These are phyloP conservation scores for Venturia asperata DNA, from an alignment of 2,329 filamentous ascomycete species.

Conservation along the genomic window DNA sequence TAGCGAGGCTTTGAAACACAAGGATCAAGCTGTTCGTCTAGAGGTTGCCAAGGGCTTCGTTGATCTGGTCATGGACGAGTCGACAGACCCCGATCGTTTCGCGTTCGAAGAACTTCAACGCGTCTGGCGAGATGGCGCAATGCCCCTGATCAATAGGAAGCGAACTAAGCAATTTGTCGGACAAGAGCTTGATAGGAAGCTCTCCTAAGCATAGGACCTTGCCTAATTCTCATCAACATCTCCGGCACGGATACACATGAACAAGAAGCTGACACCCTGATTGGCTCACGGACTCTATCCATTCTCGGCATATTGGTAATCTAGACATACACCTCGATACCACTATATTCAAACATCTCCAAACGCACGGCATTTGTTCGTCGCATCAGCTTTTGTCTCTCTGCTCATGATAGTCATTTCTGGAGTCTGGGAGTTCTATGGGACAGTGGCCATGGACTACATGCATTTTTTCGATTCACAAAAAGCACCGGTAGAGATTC, in stretches of 20 bases:
- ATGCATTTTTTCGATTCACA: background rate
- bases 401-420: conserved; percentile 8
- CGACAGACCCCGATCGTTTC: conserved; percentile 33
- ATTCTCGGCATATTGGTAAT: background rate
- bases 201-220: conserved; percentile 32
- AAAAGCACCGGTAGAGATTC: conserved; percentile 3
- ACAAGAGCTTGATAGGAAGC: conserved; percentile 43
- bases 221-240: background rate
- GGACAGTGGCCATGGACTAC: background rate
- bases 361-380: background rate
- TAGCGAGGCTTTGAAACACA: conserved; percentile 47
- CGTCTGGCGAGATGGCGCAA: conserved; percentile 47
- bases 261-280: background rate
- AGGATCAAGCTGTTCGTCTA: conserved; percentile 42
- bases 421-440: conserved; percentile 5
- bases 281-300: background rate
- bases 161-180: conserved; percentile 48
- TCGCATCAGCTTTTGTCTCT: background rate
- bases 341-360: background rate
- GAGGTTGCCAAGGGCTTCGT: conserved; percentile 50
- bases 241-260: background rate
- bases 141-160: conserved; percentile 51
- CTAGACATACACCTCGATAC: background rate
- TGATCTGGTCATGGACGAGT: conserved; percentile 46
- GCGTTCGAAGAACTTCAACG: conserved; percentile 47